Conservation (phyloP, 345 rosid species). For the Dimocarpus longan region DNA sequence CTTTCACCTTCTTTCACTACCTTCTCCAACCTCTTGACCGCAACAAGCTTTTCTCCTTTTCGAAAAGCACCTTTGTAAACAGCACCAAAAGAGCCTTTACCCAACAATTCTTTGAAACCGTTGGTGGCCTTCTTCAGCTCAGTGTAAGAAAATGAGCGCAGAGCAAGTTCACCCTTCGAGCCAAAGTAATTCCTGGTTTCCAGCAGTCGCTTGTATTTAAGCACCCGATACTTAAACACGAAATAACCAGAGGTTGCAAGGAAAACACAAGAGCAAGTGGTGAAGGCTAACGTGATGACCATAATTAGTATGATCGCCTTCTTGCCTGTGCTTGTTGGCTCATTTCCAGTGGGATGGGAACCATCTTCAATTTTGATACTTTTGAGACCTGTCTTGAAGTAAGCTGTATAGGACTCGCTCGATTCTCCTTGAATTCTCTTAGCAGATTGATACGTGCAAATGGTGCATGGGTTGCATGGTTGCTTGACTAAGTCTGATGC, state of each 20-base stretch:
- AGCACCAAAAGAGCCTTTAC: constrained; percentile 4
- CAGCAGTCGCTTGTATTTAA: not conserved
- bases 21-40: constrained; percentile 19
- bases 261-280: too few relatives aligned
- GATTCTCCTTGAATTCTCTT: too few relatives aligned
- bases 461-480: too few relatives aligned
- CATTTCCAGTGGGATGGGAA: too few relatives aligned
- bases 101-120: constrained; percentile 2
- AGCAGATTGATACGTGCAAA: too few relatives aligned
- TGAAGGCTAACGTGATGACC: too few relatives aligned
- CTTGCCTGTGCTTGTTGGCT: too few relatives aligned
- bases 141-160: constrained; percentile 9
- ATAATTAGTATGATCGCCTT: too few relatives aligned
- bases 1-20: not conserved
- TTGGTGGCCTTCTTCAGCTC: constrained; percentile 17
- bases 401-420: too few relatives aligned
- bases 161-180: not conserved
- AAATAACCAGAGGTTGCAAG: not conserved
- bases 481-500: too few relatives aligned
- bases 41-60: constrained; percentile 12
- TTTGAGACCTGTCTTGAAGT: too few relatives aligned
- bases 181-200: constrained; percentile 1
- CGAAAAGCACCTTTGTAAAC: constrained; percentile 5
- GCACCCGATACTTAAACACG: constrained; percentile 1
- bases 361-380: too few relatives aligned